Evolutionary conservation across 1,284 basidiomycete species (phyloP).

Genomic region (Laetiporus sulphureus): DNA sequence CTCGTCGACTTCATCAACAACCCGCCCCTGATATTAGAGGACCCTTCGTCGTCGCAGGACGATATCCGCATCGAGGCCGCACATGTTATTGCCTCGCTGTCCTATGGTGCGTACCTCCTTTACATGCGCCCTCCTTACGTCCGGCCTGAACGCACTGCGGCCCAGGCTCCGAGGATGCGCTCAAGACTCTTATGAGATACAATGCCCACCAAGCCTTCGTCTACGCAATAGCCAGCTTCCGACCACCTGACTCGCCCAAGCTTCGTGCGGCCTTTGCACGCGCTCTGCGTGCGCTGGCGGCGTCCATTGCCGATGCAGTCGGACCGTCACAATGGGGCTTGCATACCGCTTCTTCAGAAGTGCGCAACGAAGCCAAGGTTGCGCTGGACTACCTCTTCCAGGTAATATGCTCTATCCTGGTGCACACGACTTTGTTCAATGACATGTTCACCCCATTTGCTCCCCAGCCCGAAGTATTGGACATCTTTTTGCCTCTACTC

Average conservation of each 20-base stretch:
- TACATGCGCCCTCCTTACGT: not conserved
- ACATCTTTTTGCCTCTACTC: conserved; percentile 61
- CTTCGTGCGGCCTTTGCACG: conserved; percentile 53
- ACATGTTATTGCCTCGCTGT: conserved; percentile 64
- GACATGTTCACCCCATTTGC: conserved; percentile 1
- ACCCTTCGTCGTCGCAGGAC: conserved; percentile 32
- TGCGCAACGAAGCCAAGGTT: conserved; percentile 45
- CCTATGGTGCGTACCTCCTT: conserved; percentile 42
- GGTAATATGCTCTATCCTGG: conserved; percentile 32
- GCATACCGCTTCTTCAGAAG: conserved; percentile 33
- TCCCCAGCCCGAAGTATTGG: conserved; percentile 47
- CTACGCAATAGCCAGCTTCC: conserved; percentile 43
- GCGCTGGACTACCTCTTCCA: conserved; percentile 57
- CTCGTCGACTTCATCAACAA: conserved; percentile 51
- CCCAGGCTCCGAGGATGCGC: conserved; percentile 52
- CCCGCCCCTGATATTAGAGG: conserved; percentile 26
- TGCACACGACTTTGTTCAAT: too few species aligned
- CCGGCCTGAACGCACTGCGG: not conserved
- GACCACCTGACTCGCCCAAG: conserved; percentile 31
- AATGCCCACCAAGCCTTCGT: conserved; percentile 52
- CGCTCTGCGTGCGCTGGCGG: conserved; percentile 51
- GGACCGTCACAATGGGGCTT: conserved; percentile 66
- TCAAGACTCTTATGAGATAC: conserved; percentile 46
- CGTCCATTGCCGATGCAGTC: conserved; percentile 52
- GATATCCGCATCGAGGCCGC: conserved; percentile 64